Base-by-base conservation (phyloP, 345 rosid genomes). In the Euphorbia lathyris region DNA sequence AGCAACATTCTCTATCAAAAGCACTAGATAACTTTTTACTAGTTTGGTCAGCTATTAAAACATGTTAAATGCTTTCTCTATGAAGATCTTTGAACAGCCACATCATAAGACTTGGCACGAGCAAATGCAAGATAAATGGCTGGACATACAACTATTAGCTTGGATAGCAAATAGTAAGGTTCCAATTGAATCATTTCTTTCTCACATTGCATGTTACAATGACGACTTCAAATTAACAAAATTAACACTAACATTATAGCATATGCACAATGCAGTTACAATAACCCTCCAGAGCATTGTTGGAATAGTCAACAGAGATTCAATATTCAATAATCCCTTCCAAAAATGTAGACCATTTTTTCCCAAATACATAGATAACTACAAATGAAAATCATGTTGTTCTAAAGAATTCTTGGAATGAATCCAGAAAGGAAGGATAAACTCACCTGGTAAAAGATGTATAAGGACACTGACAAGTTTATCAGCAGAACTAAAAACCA, bases 381-480 rank as follows among this genome's bases (percentile, higher is more conserved):
- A 27, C 8, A 68, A 58, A 47, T 16, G 7, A 48, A 27, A 8
- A n/a, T n/a, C 4, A 27, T 27, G 11, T 26, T 19, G 12, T 23
- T 50, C 13, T 36, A 19, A 27, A 56, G 23, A 17, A 61, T 36
- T 36, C 34, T 25, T 60, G 9, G 51, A 30, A 25, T 43, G 17
- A 62, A 51, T 27, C 5, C 4, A 47, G 23, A n/a, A 27, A 62
- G 72, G 25, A 36, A 29, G 38, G n/a, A 50, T 29, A 16, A 53
- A 78, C 90, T 82, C 78, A 91, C 98, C 98, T 25, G 97, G 98
- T 70, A 94, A 83, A 72, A 94, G 97, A 85, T 94, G 98, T 78
- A 94, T 94, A 63, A 94, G 96, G 67, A 91, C 97, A 73, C 98
- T 94, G 71, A 94, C 90, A 81, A 91, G 74, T 87, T 94, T 94